These are phyloP conservation scores for Schizochytrium sp. DNA, from an alignment of 108 stramenopile species.

Conservation along the genomic window DNA sequence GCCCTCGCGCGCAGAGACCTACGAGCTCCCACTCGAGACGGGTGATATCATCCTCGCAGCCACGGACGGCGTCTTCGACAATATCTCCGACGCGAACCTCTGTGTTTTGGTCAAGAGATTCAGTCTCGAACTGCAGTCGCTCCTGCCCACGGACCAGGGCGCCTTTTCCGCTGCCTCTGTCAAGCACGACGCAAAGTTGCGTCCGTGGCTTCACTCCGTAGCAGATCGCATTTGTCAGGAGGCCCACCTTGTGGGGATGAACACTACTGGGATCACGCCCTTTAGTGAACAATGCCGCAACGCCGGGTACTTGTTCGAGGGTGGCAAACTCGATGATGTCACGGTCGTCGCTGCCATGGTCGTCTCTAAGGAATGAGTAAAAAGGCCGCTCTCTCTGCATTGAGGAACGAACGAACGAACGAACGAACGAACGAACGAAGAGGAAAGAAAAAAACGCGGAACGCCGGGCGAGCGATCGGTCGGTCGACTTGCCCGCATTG, in stretches of 20 bases:
- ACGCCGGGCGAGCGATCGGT: no score
- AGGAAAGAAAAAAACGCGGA: no score
- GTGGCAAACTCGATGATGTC: constrained; percentile 15
- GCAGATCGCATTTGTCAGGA: not conserved
- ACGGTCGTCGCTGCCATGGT: not conserved
- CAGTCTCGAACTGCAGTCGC: not conserved
- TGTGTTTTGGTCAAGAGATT: constrained; percentile 16
- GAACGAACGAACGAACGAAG: no score
- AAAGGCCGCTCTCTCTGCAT: no score
- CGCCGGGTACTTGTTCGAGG: not conserved
- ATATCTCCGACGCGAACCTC: constrained; percentile 16
- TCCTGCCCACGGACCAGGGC: not conserved
- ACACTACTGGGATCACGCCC: not conserved
- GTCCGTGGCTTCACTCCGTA: not conserved
- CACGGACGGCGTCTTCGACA: constrained; percentile 32
- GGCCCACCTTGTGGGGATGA: not conserved
- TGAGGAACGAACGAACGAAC: no score
- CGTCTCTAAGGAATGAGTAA: not conserved
- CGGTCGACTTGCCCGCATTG: no score
- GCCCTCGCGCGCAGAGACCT: constrained; percentile 23
- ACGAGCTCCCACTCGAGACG: not conserved
- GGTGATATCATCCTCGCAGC: constrained; percentile 27
- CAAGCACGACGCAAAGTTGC: not conserved
- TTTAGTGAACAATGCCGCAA: not conserved
- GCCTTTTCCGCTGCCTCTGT: not conserved